These are phyloP conservation scores for Circinella minor DNA, from an alignment of 371 early-diverging fungal genomes.

Conservation along the genomic window DNA sequence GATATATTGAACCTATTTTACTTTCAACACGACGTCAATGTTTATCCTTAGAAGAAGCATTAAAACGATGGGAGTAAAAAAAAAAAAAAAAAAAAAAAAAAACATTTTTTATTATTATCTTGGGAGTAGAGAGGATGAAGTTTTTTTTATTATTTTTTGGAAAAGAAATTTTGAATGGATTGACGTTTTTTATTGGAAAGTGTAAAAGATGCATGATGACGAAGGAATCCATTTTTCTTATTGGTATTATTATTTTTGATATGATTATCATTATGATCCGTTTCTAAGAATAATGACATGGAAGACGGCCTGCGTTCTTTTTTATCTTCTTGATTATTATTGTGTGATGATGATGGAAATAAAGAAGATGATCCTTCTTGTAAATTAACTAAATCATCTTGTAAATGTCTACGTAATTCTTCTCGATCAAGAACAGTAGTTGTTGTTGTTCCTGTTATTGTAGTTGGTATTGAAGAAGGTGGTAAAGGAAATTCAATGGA, in stretches of 20 bases:
- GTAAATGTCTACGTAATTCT: not conserved
- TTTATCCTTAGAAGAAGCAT: not conserved
- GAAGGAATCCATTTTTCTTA: not conserved
- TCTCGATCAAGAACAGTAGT: not conserved
- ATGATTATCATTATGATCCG: not conserved
- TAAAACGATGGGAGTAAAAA: constrained; percentile 10
- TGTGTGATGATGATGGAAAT: not conserved
- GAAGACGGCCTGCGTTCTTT: not conserved
- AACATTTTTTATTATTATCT: not conserved
- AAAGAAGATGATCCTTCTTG: not conserved
- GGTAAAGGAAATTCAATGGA: not conserved
- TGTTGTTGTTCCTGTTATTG: too few relatives aligned
- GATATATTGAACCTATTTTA: not conserved
- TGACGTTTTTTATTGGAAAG: not conserved
- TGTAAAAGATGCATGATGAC: constrained; percentile 2
- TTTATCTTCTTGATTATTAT: not conserved
- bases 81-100: too few relatives aligned
- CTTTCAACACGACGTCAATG: not conserved
- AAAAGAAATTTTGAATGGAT: constrained; percentile 3
- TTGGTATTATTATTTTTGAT: not conserved
- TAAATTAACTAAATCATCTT: not conserved
- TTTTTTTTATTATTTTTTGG: not conserved
- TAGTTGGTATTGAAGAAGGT: not conserved
- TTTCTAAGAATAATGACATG: not conserved
- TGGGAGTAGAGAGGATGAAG: not conserved